Evolutionary conservation across 148 eudicot species (phyloP).

Genomic region (Rhododendron kiyosumense): DNA sequence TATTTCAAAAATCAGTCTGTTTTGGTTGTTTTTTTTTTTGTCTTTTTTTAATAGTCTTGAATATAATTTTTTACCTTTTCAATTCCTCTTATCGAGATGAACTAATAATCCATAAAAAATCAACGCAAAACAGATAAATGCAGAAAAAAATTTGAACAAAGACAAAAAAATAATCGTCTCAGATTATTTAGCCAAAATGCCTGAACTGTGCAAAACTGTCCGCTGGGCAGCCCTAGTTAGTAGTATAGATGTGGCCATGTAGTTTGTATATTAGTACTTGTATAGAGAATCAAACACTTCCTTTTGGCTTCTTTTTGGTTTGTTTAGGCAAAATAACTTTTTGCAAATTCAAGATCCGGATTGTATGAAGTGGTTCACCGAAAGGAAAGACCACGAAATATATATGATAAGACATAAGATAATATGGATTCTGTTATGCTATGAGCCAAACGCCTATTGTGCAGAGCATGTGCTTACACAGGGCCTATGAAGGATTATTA

Average conservation of each 20-base stretch:
- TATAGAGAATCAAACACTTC: not conserved
- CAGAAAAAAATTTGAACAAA: too few relatives aligned
- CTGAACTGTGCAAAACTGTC: too few relatives aligned
- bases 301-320: not conserved
- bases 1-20: too few relatives aligned
- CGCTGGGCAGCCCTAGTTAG: too few relatives aligned
- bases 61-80: too few relatives aligned
- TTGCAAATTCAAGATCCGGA: not conserved
- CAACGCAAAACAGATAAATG: too few relatives aligned
- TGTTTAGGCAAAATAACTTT: not conserved
- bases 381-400: not conserved
- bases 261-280: not conserved
- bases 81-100: too few relatives aligned
- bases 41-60: too few relatives aligned
- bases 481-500: not conserved
- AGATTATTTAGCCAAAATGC: too few relatives aligned
- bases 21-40: too few relatives aligned
- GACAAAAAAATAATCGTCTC: too few relatives aligned
- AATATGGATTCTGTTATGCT: not conserved
- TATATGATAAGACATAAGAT: not conserved
- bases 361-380: not conserved
- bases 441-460: not conserved
- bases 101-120: too few relatives aligned
- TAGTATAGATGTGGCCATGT: not conserved
- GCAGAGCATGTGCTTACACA: not conserved